These are phyloP conservation scores for Colletotrichum sp. DNA, from an alignment of 2,329 filamentous ascomycete genomes.

Conservation along the genomic window DNA sequence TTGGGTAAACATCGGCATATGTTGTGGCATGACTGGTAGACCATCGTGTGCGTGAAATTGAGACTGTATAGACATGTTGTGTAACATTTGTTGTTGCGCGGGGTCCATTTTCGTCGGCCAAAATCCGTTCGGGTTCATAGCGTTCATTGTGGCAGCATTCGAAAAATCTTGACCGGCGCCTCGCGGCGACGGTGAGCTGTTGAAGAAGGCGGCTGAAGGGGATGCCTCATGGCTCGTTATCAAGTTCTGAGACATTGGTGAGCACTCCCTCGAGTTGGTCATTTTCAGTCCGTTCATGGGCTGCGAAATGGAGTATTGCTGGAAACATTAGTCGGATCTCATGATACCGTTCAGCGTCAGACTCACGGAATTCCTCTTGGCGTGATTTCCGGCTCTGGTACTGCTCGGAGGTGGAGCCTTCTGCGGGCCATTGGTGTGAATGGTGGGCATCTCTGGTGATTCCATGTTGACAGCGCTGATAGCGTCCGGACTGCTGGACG, in stretches of 20 bases:
- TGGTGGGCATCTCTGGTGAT: conserved; percentile 47
- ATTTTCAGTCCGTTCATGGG: conserved; percentile 55
- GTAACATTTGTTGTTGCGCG: conserved; percentile 23
- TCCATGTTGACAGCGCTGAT: conserved; percentile 36
- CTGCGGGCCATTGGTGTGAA: conserved; percentile 37
- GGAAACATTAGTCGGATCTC: conserved; percentile 29
- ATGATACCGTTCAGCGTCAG: not conserved
- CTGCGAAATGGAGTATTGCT: conserved; percentile 58
- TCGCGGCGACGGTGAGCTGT: conserved; percentile 49
- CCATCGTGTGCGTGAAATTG: conserved; percentile 30
- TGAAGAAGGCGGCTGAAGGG: conserved; percentile 48
- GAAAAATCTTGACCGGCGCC: conserved; percentile 44
- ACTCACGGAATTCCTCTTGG: conserved; percentile 32
- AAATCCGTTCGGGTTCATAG: conserved; percentile 31
- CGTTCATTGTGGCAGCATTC: conserved; percentile 16
- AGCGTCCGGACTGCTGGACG: conserved; percentile 60
- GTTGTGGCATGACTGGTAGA: conserved; percentile 30
- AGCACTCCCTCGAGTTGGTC: conserved; percentile 56
- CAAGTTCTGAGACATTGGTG: conserved; percentile 55
- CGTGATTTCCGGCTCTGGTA: conserved; percentile 32
- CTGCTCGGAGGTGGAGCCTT: conserved; percentile 29
- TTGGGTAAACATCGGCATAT: conserved; percentile 29
- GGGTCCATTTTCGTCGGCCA: conserved; percentile 41
- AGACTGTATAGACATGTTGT: conserved; percentile 6
- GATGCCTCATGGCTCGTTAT: conserved; percentile 58